phyloP scores from a whole-genome alignment of 768 basidiomycete species.

The Psilocybe azurescens region DNA sequence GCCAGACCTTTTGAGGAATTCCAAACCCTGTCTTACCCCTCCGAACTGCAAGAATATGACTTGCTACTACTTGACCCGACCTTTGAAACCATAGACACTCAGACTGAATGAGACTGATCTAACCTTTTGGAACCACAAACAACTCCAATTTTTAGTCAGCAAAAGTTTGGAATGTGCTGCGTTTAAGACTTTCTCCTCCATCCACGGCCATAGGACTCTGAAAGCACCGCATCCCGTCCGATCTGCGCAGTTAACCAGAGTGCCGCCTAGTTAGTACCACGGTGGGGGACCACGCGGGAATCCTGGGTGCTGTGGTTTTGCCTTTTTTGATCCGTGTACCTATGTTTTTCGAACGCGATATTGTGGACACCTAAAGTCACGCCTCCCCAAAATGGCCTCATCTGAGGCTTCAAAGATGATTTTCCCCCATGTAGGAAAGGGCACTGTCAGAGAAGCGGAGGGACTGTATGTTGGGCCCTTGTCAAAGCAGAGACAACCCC shows the following conservation, averaged over 20 bases:
- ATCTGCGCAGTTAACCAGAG: slow-evolving; percentile 69
- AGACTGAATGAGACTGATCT: too few relatives aligned
- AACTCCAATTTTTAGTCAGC: not conserved
- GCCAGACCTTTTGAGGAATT: too few relatives aligned
- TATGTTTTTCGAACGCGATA: slow-evolving; percentile 23
- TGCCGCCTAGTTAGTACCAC: slow-evolving; percentile 67
- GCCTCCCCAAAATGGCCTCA: slow-evolving; percentile 22
- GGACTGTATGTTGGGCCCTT: slow-evolving; percentile 18
- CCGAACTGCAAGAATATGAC: too few relatives aligned
- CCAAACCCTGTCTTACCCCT: too few relatives aligned
- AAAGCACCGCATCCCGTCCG: too few relatives aligned
- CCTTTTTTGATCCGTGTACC: slow-evolving; percentile 5
- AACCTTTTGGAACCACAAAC: too few relatives aligned
- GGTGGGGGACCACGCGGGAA: slow-evolving; percentile 68
- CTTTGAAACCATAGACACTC: too few relatives aligned
- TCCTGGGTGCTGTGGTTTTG: slow-evolving; percentile 55
- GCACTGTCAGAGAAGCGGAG: slow-evolving; percentile 12
- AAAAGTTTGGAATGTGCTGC: slow-evolving; percentile 16
- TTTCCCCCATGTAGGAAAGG: slow-evolving; percentile 35
- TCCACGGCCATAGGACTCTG: slow-evolving; percentile 33
- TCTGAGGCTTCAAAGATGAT: slow-evolving; percentile 24
- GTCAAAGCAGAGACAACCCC: slow-evolving; percentile 13
- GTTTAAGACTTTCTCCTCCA: slow-evolving; percentile 21
- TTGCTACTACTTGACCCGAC: too few relatives aligned
- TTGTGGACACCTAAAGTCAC: slow-evolving; percentile 25